Evolutionary conservation across 768 basidiomycete genomes (phyloP).

Genomic region (Agaricus blazei): DNA sequence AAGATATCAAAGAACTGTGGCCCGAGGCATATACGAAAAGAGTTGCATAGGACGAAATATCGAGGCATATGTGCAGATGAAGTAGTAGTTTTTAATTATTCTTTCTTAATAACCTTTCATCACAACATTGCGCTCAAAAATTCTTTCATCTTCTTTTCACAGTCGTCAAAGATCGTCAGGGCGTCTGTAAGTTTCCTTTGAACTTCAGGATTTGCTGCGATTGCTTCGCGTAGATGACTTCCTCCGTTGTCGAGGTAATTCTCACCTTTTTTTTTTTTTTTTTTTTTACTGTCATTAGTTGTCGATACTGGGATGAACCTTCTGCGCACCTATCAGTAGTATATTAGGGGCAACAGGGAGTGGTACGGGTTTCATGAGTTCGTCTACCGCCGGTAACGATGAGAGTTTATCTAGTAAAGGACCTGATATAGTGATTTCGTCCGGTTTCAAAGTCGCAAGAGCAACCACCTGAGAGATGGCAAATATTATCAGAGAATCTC

Average conservation of each 20-base stretch:
- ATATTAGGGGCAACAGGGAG: slow-evolving; percentile 3
- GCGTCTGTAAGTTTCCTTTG: slow-evolving; percentile 41
- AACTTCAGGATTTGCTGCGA: slow-evolving; percentile 32
- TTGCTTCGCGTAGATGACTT: slow-evolving; percentile 27
- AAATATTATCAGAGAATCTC: not conserved
- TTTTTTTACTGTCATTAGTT: not conserved
- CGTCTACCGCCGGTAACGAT: slow-evolving; percentile 16
- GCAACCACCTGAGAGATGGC: slow-evolving; percentile 30
- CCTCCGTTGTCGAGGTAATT: slow-evolving; percentile 33
- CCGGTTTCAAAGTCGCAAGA: slow-evolving; percentile 31
- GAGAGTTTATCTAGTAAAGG: slow-evolving; percentile 34
- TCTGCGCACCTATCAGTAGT: not conserved
- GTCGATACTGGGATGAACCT: not conserved
- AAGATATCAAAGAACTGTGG: not conserved
- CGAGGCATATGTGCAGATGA: no score
- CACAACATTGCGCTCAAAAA: slow-evolving; percentile 7
- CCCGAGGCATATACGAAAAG: no score
- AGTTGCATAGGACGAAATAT: no score
- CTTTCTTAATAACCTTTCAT: not conserved
- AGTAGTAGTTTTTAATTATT: no score
- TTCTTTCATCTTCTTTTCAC: slow-evolving; percentile 35
- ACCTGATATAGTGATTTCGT: slow-evolving; percentile 40
- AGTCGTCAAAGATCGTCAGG: slow-evolving; percentile 36
- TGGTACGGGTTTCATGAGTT: not conserved
- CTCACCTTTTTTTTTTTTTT: slow-evolving; percentile 6